A percentile compares a stretch with the other conserved stretches of the same genome.
Evolutionary conservation across 2,329 filamentous ascomycete genomes (phyloP).

Genomic region (Plenodomus tracheiphilus): DNA sequence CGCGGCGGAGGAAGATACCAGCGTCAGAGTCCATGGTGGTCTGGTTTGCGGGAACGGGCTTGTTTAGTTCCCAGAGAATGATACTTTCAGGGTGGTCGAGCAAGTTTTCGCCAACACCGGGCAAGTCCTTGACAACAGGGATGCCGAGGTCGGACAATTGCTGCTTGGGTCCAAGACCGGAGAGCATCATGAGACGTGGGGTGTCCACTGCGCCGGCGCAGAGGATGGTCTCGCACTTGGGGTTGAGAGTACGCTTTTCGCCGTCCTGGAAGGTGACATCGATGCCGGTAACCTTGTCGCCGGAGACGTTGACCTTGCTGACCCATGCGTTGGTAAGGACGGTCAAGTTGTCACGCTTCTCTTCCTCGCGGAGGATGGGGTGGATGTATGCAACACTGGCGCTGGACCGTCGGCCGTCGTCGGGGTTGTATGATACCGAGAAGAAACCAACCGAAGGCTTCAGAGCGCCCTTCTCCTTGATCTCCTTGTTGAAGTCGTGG

Average conservation of each 20-base stretch:
- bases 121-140: constrained; percentile 62
- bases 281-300: constrained; percentile 72
- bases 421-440: constrained; percentile 87
- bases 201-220: constrained; percentile 82
- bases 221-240: constrained; percentile 77
- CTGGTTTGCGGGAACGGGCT: constrained; percentile 74
- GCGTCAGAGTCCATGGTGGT: constrained; percentile 92
- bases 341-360: constrained; percentile 81
- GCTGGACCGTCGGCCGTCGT: constrained; percentile 80
- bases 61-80: constrained; percentile 79
- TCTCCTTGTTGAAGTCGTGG: constrained; percentile 84
- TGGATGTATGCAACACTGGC: constrained; percentile 93
- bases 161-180: constrained; percentile 54
- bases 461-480: constrained; percentile 71
- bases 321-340: constrained; percentile 89
- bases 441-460: constrained; percentile 85
- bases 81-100: constrained; percentile 68
- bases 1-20: constrained; percentile 82
- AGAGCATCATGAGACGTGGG: constrained; percentile 64
- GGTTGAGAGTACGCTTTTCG: constrained; percentile 57
- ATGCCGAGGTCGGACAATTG: constrained; percentile 53
- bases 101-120: constrained; percentile 66
- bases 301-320: constrained; percentile 73
- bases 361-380: constrained; percentile 81
- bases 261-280: constrained; percentile 67